Conservation (phyloP, 768 basidiomycete genomes). For the Leccinum truebloodii region DNA sequence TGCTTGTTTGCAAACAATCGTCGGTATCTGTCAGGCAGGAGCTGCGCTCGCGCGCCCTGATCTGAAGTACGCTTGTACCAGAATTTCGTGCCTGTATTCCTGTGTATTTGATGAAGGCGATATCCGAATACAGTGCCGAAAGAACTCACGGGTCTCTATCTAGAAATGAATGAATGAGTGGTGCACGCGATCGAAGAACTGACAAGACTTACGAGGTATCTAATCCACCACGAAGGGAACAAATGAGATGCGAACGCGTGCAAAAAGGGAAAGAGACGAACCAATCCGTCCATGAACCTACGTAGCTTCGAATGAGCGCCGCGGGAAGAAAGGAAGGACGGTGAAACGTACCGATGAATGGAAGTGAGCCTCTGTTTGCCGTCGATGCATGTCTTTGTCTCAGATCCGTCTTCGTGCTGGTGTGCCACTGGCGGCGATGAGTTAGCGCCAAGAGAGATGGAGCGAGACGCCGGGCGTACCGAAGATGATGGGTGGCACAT, state of each 20-base stretch:
- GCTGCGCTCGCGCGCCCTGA: constrained; percentile 24
- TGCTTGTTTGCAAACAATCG: constrained; percentile 71
- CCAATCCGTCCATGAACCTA: constrained; percentile 71
- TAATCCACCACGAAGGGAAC: constrained; percentile 22
- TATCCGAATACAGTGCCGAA: no score
- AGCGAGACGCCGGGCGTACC: constrained; percentile 36
- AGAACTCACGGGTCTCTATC: constrained; percentile 48
- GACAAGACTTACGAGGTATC: constrained; percentile 54
- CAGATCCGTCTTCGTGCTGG: constrained; percentile 58
- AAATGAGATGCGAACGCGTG: constrained; percentile 4
- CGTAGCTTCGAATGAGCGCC: constrained; percentile 2
- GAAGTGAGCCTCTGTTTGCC: constrained; percentile 83
- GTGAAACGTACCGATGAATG: constrained; percentile 55
- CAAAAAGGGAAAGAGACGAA: constrained; percentile 36
- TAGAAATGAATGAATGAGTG: constrained; percentile 15
- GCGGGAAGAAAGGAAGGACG: no score
- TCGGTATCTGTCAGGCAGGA: constrained; percentile 56
- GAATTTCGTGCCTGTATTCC: constrained; percentile 42
- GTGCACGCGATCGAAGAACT: not conserved
- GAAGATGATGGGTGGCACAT: constrained; percentile 80
- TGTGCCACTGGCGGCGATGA: constrained; percentile 44
- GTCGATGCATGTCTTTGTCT: constrained; percentile 70
- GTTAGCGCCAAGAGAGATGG: not conserved
- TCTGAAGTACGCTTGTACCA: constrained; percentile 44
- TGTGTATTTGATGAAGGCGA: not conserved